Conservation (phyloP, 2,329 filamentous ascomycete genomes). For the Aspergillus sp. region DNA sequence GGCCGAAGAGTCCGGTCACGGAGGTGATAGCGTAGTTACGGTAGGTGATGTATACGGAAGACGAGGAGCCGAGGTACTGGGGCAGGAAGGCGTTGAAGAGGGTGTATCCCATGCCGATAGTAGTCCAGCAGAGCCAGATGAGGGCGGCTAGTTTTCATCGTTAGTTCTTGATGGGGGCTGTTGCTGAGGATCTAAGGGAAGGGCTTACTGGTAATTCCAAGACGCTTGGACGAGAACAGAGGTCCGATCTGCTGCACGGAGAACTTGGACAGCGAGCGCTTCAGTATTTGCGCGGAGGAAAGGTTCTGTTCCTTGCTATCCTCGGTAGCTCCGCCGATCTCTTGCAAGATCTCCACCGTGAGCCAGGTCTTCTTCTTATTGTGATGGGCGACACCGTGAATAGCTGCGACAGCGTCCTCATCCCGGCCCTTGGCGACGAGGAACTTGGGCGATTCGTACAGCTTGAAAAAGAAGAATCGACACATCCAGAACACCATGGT, state of each 20-base stretch:
- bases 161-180: neutral
- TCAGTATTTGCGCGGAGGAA: too few relatives aligned
- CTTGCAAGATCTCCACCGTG: too few relatives aligned
- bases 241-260: too few relatives aligned
- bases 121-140: constrained; percentile 78
- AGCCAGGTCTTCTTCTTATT: too few relatives aligned
- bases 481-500: constrained; percentile 72
- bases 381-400: too few relatives aligned
- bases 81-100: constrained; percentile 88
- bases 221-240: too few relatives aligned
- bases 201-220: too few relatives aligned
- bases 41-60: constrained; percentile 56
- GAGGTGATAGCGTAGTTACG: constrained; percentile 82
- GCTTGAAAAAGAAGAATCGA: constrained; percentile 76
- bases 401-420: too few relatives aligned
- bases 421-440: constrained; percentile 60
- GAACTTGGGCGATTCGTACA: constrained; percentile 85
- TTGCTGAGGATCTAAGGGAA: too few relatives aligned
- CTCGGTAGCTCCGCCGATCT: too few relatives aligned
- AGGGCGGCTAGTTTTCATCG: constrained; percentile 38
- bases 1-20: constrained; percentile 73
- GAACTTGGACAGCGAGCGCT: too few relatives aligned
- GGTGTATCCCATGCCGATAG: constrained; percentile 83
- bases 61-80: constrained; percentile 71
- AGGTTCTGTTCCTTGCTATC: too few relatives aligned